Percentiles rank a stretch among this genome's conserved stretches.
These are phyloP conservation scores for Gossypium schwendimanii DNA, from an alignment of 441 rosid genomes.

Conservation along the genomic window DNA sequence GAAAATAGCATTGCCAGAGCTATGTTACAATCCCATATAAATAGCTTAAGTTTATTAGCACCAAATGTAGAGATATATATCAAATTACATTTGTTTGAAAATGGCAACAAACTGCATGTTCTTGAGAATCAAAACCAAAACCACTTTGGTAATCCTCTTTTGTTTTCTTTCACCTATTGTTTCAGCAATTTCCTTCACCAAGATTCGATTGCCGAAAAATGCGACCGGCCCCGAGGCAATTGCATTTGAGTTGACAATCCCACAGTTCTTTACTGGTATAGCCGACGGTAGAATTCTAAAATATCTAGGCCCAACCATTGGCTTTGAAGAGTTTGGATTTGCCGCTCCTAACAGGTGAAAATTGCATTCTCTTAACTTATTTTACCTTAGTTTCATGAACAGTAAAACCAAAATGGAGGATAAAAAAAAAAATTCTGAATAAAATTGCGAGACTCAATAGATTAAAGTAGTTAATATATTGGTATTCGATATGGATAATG, in stretches of 20 bases:
- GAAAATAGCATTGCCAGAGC: not conserved
- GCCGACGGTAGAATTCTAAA: slow-evolving; percentile 11
- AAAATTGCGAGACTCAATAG: too few relatives aligned
- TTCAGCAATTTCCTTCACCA: not conserved
- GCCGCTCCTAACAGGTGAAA: slow-evolving; percentile 4
- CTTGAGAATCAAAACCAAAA: not conserved
- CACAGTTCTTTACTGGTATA: not conserved
- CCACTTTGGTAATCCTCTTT: not conserved
- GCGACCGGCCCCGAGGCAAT: not conserved
- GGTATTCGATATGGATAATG: too few relatives aligned
- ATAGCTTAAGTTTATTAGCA: not conserved
- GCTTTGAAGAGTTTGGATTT: slow-evolving; percentile 6
- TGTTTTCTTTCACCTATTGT: not conserved
- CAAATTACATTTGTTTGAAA: not conserved
- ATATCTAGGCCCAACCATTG: not conserved
- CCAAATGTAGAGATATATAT: not conserved
- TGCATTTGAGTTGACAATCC: not conserved
- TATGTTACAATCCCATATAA: not conserved
- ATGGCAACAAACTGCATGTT: not conserved
- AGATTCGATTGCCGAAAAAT: not conserved
- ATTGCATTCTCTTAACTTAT: too few relatives aligned
- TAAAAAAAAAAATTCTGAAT: too few relatives aligned
- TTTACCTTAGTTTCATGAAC: too few relatives aligned
- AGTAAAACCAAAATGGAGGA: too few relatives aligned
- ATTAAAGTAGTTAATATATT: too few relatives aligned